Conservation (phyloP, 352 stramenopile genomes). For the Phytophthora syringae region DNA sequence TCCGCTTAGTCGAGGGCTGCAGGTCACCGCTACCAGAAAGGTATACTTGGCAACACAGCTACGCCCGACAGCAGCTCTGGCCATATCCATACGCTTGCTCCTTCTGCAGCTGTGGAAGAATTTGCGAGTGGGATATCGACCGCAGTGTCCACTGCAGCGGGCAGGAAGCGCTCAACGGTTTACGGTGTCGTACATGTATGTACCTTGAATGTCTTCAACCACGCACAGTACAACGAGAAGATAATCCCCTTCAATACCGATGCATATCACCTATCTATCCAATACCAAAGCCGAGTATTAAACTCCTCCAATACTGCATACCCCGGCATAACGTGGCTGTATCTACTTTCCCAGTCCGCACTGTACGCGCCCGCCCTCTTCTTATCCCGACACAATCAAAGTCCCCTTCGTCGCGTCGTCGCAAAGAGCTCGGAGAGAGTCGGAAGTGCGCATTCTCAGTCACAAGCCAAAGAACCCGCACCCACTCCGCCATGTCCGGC, state of each 20-base stretch:
- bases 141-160: background rate
- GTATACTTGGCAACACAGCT: no score
- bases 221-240: background rate
- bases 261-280: no score
- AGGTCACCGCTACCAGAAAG: no score
- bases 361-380: background rate
- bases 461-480: conserved; percentile 27
- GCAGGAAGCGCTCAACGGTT: background rate
- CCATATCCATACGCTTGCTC: background rate
- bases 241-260: no score
- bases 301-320: background rate
- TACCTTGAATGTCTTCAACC: no score
- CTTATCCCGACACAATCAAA: conserved; percentile 2
- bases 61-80: background rate
- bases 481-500: conserved; percentile 10
- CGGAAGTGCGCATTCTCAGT: background rate
- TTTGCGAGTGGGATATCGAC: background rate
- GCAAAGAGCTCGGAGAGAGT: conserved; percentile 3
- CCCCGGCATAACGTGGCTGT: background rate
- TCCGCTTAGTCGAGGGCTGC: no score
- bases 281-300: background rate
- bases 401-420: conserved; percentile 20
- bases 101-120: background rate
- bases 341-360: background rate
- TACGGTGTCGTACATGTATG: no score